Percentiles rank a stretch among this genome's conserved stretches.
Conservation (phyloP, 805 yeast genomes). For the Hanseniaspora vineae region DNA sequence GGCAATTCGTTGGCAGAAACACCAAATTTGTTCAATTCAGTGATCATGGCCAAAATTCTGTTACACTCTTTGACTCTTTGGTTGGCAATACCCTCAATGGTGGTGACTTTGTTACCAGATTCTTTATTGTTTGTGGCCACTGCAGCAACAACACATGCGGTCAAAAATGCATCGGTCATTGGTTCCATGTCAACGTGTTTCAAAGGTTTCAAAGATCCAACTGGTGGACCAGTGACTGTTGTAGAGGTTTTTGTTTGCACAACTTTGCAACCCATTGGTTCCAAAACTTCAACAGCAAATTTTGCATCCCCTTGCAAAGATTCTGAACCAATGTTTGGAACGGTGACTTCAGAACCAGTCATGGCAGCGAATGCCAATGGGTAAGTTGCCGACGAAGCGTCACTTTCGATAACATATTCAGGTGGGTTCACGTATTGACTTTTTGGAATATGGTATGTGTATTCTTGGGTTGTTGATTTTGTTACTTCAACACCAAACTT, state of each 20-base stretch:
- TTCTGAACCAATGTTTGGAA: slow-evolving; percentile 85
- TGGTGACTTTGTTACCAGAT: slow-evolving; percentile 38
- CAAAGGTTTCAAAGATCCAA: slow-evolving; percentile 56
- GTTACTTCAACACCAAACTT: slow-evolving; percentile 73
- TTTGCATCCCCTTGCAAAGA: slow-evolving; percentile 96
- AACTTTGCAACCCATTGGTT: slow-evolving; percentile 91
- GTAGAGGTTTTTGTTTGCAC: slow-evolving; percentile 75
- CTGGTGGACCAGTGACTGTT: slow-evolving; percentile 80
- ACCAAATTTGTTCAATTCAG: slow-evolving; percentile 81
- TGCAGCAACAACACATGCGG: slow-evolving; percentile 97
- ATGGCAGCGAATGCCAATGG: slow-evolving; percentile 96
- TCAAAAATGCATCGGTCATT: slow-evolving; percentile 96
- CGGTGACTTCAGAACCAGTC: slow-evolving; percentile 83
- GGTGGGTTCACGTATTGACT: slow-evolving; percentile 70
- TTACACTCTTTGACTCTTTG: slow-evolving; percentile 97
- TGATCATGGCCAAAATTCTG: slow-evolving; percentile 89
- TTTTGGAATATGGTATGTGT: slow-evolving; percentile 84
- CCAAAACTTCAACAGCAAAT: slow-evolving; percentile 84
- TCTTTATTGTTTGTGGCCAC: slow-evolving; percentile 41
- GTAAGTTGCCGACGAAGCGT: slow-evolving; percentile 95
- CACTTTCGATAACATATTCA: slow-evolving; percentile 86
- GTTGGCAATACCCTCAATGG: slow-evolving; percentile 91
- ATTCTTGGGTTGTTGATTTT: slow-evolving; percentile 53
- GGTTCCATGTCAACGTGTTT: slow-evolving; percentile 92
- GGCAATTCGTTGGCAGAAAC: slow-evolving; percentile 73